A percentile compares a stretch with the other conserved stretches of the same genome.
phyloP scores from a whole-genome alignment of 1,284 basidiomycete species.

The Cutaneotrichosporon cavernicola region DNA sequence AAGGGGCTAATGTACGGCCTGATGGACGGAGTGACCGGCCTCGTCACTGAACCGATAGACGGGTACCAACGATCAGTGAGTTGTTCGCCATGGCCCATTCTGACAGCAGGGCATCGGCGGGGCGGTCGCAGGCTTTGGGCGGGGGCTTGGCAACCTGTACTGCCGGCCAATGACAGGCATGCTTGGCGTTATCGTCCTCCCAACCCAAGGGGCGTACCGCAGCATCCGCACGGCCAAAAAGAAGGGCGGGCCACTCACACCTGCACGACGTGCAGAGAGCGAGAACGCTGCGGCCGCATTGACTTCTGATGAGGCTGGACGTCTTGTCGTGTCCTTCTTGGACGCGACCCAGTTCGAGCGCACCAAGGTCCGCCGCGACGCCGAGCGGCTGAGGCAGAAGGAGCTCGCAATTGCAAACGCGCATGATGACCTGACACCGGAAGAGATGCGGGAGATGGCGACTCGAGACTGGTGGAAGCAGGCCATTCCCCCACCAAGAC shows the following conservation, averaged over 20 bases:
- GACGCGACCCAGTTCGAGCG: background rate
- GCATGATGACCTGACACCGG: background rate
- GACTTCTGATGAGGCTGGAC: background rate
- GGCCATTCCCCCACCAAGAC: background rate
- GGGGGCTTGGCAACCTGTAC: background rate
- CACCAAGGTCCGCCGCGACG: background rate
- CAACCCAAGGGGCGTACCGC: background rate
- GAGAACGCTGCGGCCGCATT: background rate
- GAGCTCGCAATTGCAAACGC: background rate
- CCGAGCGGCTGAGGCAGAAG: background rate
- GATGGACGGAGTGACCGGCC: constrained; percentile 60
- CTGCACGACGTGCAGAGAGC: background rate
- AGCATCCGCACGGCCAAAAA: background rate
- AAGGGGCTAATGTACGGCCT: constrained; percentile 53
- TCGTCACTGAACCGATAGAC: constrained; percentile 57
- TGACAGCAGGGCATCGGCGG: constrained; percentile 17
- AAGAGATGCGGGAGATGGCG: background rate
- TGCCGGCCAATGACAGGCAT: background rate
- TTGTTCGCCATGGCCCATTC: background rate
- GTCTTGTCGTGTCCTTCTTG: background rate
- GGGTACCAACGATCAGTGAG: constrained; percentile 33
- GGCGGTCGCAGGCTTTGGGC: constrained; percentile 1
- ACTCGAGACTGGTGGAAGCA: constrained; percentile 1
- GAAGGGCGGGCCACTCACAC: background rate
- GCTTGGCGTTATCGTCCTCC: background rate